Evolutionary conservation across 495 filamentous ascomycete species (phyloP), one percentile per base, ranked within the genome.

Genomic region (Xylaria telfairii): DNA sequence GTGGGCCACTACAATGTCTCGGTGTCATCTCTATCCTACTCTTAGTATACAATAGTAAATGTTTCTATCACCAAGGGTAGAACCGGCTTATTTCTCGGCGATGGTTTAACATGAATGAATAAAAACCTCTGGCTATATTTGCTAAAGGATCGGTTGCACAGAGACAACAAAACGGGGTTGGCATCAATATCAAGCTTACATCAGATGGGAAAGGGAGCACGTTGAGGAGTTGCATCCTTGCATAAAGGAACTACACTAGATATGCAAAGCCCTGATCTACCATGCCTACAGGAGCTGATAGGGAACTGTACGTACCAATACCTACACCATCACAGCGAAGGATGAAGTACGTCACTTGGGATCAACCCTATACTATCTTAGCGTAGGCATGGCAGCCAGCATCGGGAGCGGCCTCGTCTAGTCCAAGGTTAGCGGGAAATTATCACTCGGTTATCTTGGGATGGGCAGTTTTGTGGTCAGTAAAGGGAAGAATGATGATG

Each of bases 201-300:
- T 34, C 7, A 37, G 30, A 37, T 47, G 39, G 17, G 30, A 34
- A 28, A 37, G 46, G 13, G 3, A 39, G 19, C 28, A 65, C n/a
- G n/a, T 37, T 8, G 62, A 19, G 62, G 62, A 65, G 30, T 15
- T 4, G 15, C 17, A 65, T 65, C 62, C 62, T 65, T 65, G 62
- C 30, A 39, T 41, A 62, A 2, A 37, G 56, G 56, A 37, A 37
- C 19, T 21, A 13, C 56, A 37, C 51, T 30, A 32, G 51, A 32
- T 28, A 32, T 5, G 56, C 59, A 34, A 64, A 30, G 26, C 39
- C 41, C 61, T 26, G 37, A 42, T 46, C 21, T 30, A 57, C 8
- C 34, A 32, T 30, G 41, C 41, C 37, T 47, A 37, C 26, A 51
- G 44, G 4, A 65, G 44, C 28, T 9, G 26, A 42, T 26, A 42